Evolutionary conservation across 2,329 filamentous ascomycete species (phyloP), one percentile per base, ranked within the genome.

Genomic region (Cordyceps pruinosa): DNA sequence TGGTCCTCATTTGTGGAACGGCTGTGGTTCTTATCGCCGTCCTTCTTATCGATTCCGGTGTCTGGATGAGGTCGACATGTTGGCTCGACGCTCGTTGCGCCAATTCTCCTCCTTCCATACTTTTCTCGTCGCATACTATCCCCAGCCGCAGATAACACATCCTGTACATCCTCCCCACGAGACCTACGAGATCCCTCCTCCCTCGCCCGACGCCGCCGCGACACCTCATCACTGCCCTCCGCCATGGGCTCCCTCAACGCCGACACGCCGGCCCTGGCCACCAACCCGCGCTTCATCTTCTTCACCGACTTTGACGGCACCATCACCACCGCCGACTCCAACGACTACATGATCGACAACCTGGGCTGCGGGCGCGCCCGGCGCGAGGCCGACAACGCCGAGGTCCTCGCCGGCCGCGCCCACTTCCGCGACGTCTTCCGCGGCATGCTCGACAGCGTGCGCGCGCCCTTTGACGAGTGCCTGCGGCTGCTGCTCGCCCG

Each of bases 221-320:
- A 32, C 37, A 13, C n/a, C 42, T 19, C 32, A 25, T 7, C 19
- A 19, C 13, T 21, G 19, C 39, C 49, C 41, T 44, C 37, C 67
- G 73, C 58, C 53, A 79, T 79, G 76, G 75, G 74, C 55, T 75
- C 75, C 56, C 61, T 68, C 26, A 60, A 66, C 44, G 69, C 66
- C 58, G 70, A 75, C 48, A 80, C 83, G 26, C 82, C 83, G 57
- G 83, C 83, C 45, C 74, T 86, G 70, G 77, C 77, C 66, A 84
- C 78, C 58, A 85, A 88, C 70, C 92, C 92, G 52, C 88, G 90
- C 75, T 89, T 90, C 77, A 92, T 99, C 78, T 97, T 99, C 82
- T 97, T 97, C 79, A 96, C 92, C 65, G 94, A 99, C 76, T 97
- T 97, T 70, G 94, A 99, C 74, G 94, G 94, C 67, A 97, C 92